These are phyloP conservation scores for Hymenoscyphus albidus DNA, from an alignment of 2,329 filamentous ascomycete species.

Conservation along the genomic window DNA sequence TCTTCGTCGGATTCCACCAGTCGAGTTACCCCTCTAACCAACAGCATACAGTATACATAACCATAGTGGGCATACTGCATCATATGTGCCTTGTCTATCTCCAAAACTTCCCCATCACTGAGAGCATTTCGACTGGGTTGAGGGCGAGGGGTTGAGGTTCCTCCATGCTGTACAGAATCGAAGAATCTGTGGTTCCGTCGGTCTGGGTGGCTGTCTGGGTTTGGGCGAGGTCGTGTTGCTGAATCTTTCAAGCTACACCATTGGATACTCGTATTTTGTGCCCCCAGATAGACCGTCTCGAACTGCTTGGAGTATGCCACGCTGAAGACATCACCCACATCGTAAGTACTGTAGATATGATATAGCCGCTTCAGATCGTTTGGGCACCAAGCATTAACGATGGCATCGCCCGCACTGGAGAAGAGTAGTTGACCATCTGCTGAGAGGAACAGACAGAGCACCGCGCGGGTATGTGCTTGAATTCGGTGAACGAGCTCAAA, in stretches of 20 bases:
- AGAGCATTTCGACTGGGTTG: constrained; percentile 43
- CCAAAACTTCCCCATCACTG: constrained; percentile 63
- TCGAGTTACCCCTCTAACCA: constrained; percentile 66
- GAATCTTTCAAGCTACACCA: constrained; percentile 77
- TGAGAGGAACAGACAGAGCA: constrained; percentile 80
- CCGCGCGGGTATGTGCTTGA: constrained; percentile 86
- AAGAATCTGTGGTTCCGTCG: constrained; percentile 85
- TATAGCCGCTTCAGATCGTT: constrained; percentile 71
- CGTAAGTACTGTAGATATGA: constrained; percentile 89
- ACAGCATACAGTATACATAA: constrained; percentile 93
- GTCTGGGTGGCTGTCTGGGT: constrained; percentile 67
- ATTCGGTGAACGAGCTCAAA: constrained; percentile 77
- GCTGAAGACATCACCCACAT: constrained; percentile 93
- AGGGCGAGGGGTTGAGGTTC: constrained; percentile 68
- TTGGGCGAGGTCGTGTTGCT: constrained; percentile 53
- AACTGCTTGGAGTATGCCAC: constrained; percentile 79
- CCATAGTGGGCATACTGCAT: constrained; percentile 90
- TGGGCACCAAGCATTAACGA: constrained; percentile 92
- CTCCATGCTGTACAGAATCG: constrained; percentile 84
- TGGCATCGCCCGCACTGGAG: constrained; percentile 88
- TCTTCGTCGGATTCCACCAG: constrained; percentile 71
- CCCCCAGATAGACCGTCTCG: constrained; percentile 83
- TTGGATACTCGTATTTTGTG: constrained; percentile 92
- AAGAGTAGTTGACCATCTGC: constrained; percentile 72
- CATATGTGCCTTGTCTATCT: constrained; percentile 78